Evolutionary conservation across 1,139 yeast genomes (phyloP).

Genomic region (Saccharomyces hybrid): DNA sequence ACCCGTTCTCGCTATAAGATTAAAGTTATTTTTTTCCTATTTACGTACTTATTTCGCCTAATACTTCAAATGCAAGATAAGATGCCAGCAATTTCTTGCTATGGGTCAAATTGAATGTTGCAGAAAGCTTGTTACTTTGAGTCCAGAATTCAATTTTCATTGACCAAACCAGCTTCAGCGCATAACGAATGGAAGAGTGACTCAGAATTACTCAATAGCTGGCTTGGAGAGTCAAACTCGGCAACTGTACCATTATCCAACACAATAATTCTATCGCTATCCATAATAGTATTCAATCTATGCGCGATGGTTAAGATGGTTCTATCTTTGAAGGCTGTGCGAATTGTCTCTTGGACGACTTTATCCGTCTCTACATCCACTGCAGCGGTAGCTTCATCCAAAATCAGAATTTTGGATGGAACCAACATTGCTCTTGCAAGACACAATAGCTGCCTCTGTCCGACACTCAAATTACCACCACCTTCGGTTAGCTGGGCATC

Average conservation of each 20-base stretch:
- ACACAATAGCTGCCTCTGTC: conserved; percentile 89
- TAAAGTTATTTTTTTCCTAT: no score
- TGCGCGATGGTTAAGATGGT: conserved; percentile 95
- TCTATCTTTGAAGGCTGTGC: conserved; percentile 76
- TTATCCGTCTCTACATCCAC: conserved; percentile 94
- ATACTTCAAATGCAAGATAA: no score
- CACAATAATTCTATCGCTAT: conserved; percentile 81
- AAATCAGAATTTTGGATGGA: conserved; percentile 66
- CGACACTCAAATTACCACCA: conserved; percentile 81
- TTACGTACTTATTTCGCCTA: no score
- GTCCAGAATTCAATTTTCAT: not conserved
- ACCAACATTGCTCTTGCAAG: conserved; percentile 80
- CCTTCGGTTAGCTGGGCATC: conserved; percentile 68
- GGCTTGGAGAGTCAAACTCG: conserved; percentile 77
- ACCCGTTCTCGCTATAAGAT: no score
- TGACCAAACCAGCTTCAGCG: conserved; percentile 39
- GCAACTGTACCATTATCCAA: conserved; percentile 78
- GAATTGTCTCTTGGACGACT: conserved; percentile 77
- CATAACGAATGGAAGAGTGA: conserved; percentile 75
- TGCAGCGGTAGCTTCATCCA: conserved; percentile 97
- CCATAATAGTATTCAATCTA: conserved; percentile 86
- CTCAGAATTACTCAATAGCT: conserved; percentile 55
- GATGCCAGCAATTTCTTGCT: no score
- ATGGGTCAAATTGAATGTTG: no score
- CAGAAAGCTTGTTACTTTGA: no score